phyloP scores from a whole-genome alignment of 2,329 filamentous ascomycete genomes.

The Epichloe bromicola region DNA sequence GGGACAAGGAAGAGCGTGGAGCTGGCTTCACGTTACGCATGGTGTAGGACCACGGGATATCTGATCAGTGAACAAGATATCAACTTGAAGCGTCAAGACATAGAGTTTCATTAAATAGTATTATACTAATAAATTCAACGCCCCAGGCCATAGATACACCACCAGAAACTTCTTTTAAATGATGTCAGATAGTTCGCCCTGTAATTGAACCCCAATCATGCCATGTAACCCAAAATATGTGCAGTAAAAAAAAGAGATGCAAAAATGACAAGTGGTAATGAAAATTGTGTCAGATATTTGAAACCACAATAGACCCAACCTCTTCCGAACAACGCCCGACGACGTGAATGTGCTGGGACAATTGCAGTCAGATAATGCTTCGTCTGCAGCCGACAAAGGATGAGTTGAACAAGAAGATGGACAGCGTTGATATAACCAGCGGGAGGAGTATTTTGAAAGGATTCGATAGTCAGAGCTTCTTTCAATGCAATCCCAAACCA shows the following conservation, averaged over 20 bases:
- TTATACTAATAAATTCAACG: conserved; percentile 1
- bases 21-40: conserved; percentile 56
- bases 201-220: not conserved
- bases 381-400: not conserved
- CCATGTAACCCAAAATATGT: not conserved
- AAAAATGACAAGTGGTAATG: not conserved
- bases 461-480: not conserved
- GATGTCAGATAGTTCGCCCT: not conserved
- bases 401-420: not conserved
- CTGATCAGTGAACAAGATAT: not conserved
- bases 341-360: not conserved
- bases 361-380: not conserved
- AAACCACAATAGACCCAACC: not conserved
- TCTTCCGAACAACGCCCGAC: not conserved
- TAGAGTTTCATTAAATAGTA: not conserved
- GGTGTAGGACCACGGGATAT: conserved; percentile 18
- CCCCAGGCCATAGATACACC: conserved; percentile 1
- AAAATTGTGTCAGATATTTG: not conserved
- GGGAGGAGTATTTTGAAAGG: not conserved
- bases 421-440: not conserved
- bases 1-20: conserved; percentile 50
- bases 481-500: conserved; percentile 29
- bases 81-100: not conserved
- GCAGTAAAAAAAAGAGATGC: not conserved
- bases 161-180: not conserved